Percentiles rank a stretch among this genome's conserved stretches.
phyloP scores from a whole-genome alignment of 352 stramenopile species.

The Pythium vanterpoolii region DNA sequence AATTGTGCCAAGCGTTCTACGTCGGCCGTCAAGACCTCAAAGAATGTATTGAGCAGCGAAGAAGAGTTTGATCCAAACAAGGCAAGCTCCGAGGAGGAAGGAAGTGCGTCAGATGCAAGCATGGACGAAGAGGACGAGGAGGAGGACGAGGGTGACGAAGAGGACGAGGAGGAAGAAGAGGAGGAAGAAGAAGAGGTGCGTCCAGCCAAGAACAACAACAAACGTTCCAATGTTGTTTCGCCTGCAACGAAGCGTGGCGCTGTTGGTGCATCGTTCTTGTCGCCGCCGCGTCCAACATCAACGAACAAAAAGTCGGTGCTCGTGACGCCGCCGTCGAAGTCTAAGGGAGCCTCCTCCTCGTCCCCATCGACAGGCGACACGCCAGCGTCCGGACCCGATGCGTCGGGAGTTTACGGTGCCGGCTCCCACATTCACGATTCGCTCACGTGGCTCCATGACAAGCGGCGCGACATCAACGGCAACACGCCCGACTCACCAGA shows the following conservation, averaged over 20 bases:
- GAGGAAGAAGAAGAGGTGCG: conserved; percentile 40
- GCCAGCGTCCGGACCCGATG: conserved; percentile 20
- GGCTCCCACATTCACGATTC: conserved; percentile 90
- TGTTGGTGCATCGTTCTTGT: conserved; percentile 6
- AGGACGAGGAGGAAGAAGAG: conserved; percentile 42
- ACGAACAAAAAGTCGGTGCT: conserved; percentile 3
- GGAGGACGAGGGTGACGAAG: conserved; percentile 39
- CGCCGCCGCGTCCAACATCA: conserved; percentile 1
- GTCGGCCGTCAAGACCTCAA: conserved; percentile 10
- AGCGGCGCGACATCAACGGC: conserved; percentile 87
- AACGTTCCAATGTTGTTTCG: conserved; percentile 13
- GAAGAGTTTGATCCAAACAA: conserved; percentile 35
- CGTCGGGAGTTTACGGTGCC: conserved; percentile 41
- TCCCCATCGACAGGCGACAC: conserved; percentile 20
- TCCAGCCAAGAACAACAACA: conserved; percentile 44
- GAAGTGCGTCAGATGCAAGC: conserved; percentile 27
- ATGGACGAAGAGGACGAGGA: conserved; percentile 22
- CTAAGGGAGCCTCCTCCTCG: conserved; percentile 5
- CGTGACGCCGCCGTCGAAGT: conserved; percentile 24
- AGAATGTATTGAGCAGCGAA: conserved; percentile 42
- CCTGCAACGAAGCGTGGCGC: conserved; percentile 12
- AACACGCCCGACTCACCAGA: conserved; percentile 77
- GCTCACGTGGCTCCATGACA: conserved; percentile 85
- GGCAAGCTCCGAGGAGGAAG: conserved; percentile 22
- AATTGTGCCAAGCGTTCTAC: neutral